phyloP scores from a whole-genome alignment of 495 filamentous ascomycete species.

The Hypoxylon fragiforme region DNA sequence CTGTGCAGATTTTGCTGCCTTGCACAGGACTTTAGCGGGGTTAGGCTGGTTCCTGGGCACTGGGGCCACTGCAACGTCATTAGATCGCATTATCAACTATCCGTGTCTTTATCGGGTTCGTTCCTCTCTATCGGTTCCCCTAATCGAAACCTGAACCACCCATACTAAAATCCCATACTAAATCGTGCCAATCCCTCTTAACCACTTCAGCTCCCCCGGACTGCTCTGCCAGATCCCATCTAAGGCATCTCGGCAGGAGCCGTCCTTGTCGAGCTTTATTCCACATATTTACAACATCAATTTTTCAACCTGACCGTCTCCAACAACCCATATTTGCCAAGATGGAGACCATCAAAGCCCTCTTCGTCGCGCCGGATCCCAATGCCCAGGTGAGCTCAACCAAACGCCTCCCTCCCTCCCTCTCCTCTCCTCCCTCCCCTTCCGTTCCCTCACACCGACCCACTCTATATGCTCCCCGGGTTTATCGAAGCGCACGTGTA shows the following conservation, averaged over 20 bases:
- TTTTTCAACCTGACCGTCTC: background rate
- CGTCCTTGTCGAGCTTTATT: conserved; percentile 16
- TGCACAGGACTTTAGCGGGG: conserved; percentile 30
- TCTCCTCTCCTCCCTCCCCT: background rate
- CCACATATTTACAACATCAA: no score
- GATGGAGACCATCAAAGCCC: conserved; percentile 85
- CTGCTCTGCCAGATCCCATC: conserved; percentile 21
- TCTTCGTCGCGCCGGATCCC: conserved; percentile 92
- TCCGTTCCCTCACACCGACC: background rate
- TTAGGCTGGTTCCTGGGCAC: no score
- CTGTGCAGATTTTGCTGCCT: background rate
- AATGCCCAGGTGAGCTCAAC: conserved; percentile 71
- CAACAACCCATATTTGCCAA: conserved; percentile 20
- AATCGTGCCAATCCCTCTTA: no score
- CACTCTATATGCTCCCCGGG: no score
- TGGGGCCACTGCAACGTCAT: no score
- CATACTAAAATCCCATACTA: no score
- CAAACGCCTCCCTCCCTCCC: conserved; percentile 6
- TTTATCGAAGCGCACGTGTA: no score
- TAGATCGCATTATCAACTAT: conserved; percentile 23
- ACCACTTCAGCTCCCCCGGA: no score
- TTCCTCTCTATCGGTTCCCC: background rate
- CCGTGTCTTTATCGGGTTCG: background rate
- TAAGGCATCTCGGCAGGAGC: conserved; percentile 20
- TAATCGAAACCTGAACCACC: background rate